Percentiles rank a stretch among this genome's conserved stretches.
These are phyloP conservation scores for Leptographium flavum DNA, from an alignment of 2,329 filamentous ascomycete genomes.

Conservation along the genomic window DNA sequence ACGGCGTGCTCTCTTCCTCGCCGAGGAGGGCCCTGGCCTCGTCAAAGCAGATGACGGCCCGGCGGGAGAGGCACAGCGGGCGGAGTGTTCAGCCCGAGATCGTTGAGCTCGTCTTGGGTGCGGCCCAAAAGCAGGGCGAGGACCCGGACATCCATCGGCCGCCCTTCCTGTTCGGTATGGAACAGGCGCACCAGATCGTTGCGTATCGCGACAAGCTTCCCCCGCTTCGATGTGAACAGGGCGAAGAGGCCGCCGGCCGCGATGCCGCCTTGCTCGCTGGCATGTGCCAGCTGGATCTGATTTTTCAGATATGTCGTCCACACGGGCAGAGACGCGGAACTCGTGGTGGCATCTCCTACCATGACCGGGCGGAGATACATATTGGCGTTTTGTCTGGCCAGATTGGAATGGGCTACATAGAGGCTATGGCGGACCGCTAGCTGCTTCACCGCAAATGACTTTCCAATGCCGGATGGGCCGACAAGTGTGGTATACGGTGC, in stretches of 20 bases:
- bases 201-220: not conserved
- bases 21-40: not conserved
- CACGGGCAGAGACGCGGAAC: no score
- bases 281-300: not conserved
- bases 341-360: not conserved
- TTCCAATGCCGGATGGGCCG: constrained; percentile 2
- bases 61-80: not conserved
- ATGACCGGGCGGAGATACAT: not conserved
- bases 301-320: not conserved
- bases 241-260: not conserved
- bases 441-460: constrained; percentile 1
- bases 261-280: not conserved
- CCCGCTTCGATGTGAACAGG: not conserved
- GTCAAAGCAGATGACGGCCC: constrained; percentile 1
- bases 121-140: not conserved
- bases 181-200: not conserved
- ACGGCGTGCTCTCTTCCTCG: not conserved
- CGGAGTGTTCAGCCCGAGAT: not conserved
- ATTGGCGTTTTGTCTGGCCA: no score
- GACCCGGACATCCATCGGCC: no score
- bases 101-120: not conserved
- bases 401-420: not conserved
- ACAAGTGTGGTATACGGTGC: constrained; percentile 4
- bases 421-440: not conserved
- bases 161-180: no score